These are phyloP conservation scores for Penicillium odoratum DNA, from an alignment of 495 filamentous ascomycete species.

Conservation along the genomic window DNA sequence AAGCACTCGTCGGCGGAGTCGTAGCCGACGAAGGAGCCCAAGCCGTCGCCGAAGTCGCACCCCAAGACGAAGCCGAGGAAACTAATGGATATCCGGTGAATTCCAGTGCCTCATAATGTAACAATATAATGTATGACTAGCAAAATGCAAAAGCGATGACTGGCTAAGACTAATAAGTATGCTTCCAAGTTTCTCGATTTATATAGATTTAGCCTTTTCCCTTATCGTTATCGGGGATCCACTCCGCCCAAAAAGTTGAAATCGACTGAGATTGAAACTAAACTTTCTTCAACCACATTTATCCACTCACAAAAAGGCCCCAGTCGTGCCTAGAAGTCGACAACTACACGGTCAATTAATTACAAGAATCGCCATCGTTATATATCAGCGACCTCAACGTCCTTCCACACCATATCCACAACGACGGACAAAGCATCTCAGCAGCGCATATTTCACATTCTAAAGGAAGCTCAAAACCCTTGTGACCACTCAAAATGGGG, in stretches of 20 bases:
- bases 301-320: not conserved
- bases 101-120: not conserved
- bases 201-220: not conserved
- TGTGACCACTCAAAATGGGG: slow-evolving; percentile 11
- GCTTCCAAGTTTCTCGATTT: not conserved
- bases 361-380: not conserved
- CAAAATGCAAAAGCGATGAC: not conserved
- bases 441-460: not conserved
- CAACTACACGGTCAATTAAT: not conserved
- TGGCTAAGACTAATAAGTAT: not conserved
- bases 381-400: not conserved
- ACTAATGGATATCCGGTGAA: not conserved
- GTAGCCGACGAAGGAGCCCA: slow-evolving; percentile 10
- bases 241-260: slow-evolving; percentile 33
- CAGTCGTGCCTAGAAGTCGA: not conserved
- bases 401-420: not conserved
- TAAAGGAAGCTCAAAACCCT: not conserved
- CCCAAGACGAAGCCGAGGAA: slow-evolving; percentile 16
- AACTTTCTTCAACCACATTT: slow-evolving; percentile 9
- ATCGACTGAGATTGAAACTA: slow-evolving; percentile 13
- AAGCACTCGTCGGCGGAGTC: slow-evolving; percentile 19
- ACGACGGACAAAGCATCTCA: not conserved
- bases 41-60: slow-evolving; percentile 21
- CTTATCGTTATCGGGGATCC: slow-evolving; percentile 20
- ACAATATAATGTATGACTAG: slow-evolving; percentile 16